These are phyloP conservation scores for Colletotrichum cuscutae DNA, from an alignment of 2,329 filamentous ascomycete species.

Conservation along the genomic window DNA sequence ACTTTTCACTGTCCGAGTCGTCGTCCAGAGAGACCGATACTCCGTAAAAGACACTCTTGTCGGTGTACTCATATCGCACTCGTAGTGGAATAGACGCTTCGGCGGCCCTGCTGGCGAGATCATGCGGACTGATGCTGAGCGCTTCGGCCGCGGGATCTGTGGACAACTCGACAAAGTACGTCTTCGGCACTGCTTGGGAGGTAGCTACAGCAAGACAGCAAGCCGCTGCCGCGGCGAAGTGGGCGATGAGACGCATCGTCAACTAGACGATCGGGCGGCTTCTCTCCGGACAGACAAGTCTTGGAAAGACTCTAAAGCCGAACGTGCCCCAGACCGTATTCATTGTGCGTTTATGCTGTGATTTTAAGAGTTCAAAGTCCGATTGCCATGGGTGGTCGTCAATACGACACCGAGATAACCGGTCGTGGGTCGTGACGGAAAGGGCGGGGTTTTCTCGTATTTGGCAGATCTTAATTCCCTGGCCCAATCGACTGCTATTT, in stretches of 20 bases:
- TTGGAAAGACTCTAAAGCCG: neutral
- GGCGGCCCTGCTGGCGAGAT: neutral
- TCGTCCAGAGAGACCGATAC: conserved; percentile 2
- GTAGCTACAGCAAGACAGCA: neutral
- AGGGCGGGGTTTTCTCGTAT: neutral
- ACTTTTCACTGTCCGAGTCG: neutral
- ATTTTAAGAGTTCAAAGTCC: neutral
- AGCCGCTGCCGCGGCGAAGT: conserved; percentile 2
- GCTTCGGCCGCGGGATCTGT: neutral
- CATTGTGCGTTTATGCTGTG: neutral
- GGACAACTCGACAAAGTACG: conserved; percentile 13
- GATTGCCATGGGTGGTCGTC: neutral
- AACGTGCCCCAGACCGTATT: neutral
- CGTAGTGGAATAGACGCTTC: conserved; percentile 1
- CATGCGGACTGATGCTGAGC: neutral
- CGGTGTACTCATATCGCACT: conserved; percentile 17
- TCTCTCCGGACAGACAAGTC: neutral
- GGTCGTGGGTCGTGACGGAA: neutral
- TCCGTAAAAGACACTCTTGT: conserved; percentile 20
- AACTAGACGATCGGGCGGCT: neutral
- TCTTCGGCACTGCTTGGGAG: conserved; percentile 10
- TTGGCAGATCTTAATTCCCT: neutral
- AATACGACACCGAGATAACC: neutral
- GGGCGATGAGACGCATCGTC: conserved; percentile 4
- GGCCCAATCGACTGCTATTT: neutral